Base-by-base conservation (phyloP, 1,284 basidiomycete genomes). In the Volvariella volvacea region DNA sequence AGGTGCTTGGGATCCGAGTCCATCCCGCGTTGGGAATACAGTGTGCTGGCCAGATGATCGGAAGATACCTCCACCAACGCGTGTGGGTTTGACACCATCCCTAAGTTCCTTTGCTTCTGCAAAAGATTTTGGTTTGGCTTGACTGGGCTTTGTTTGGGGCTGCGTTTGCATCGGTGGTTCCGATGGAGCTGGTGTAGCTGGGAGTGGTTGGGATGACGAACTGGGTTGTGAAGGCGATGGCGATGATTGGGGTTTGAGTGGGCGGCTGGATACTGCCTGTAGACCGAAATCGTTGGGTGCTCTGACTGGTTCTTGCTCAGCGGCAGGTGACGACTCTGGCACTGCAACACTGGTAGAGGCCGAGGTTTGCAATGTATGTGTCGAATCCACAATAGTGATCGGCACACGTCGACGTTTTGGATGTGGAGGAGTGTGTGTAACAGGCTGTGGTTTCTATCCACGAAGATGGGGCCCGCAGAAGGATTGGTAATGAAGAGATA, bases 51-150 rank as follows among this genome's bases (percentile, higher is more conserved):
- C 80, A 6, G 70, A 67, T 2, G 67, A 58, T 25, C 74, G 72
- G 56, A 81, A 80, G 44, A 82, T 78, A 0, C 80, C 80, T 21
- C 79, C 80, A 1, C 77, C 76, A 3, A 78, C 70, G 16, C 65
- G 66, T 47, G 60, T 65, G 0, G 66, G 59, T 50, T 64, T 72
- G 15, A 60, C 58, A 37, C 31, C 57, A 12, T 76, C 70, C 16
- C 80, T 74, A 0, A 64, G 65, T 45, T 72, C 67, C 53, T 79
- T 81, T 9, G 73, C 78, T 20, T 78, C 71, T 46, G 67, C 62
- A 59, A 80, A 82, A 15, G 52, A 55, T 55, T 50, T 61, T n/a
- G n/a, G n/a, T n/a, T n/a, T n/a, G n/a, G n/a, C n/a, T n/a, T n/a
- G n/a, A 28, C 25, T 28, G 46, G 46, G 50, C 38, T 44, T 49